These are phyloP conservation scores for Tagetes patula DNA, from an alignment of 129 eudicot genomes.

Conservation along the genomic window DNA sequence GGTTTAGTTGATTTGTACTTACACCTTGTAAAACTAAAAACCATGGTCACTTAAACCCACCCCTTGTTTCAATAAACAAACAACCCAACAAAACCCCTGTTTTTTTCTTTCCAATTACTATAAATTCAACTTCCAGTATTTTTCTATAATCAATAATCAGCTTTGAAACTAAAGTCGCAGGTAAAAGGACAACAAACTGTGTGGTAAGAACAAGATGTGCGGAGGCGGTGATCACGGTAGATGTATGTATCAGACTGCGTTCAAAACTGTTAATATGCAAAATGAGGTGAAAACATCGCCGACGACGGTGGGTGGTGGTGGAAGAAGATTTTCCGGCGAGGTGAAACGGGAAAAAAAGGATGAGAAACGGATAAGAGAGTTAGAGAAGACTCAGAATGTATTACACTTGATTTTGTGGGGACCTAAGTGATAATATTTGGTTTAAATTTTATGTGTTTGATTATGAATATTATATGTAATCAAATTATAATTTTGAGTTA, in stretches of 20 bases:
- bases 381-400: conserved; percentile 31
- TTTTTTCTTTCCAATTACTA: neutral
- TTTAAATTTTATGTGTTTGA: neutral
- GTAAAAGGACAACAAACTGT: too few species aligned
- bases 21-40: neutral
- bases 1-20: too few species aligned
- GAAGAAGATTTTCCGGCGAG: conserved; percentile 11
- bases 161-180: too few species aligned
- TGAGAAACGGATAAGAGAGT: conserved; percentile 24
- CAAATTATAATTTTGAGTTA: too few species aligned
- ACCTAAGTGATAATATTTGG: conserved; percentile 21
- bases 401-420: conserved; percentile 39
- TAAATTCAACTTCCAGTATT: conserved; percentile 1
- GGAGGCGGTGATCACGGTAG: conserved; percentile 20
- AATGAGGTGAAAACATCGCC: neutral
- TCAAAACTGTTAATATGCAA: conserved; percentile 23
- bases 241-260: conserved; percentile 24
- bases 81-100: conserved; percentile 10
- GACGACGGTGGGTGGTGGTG: neutral
- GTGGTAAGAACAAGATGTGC: conserved; percentile 15
- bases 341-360: conserved; percentile 23
- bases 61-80: conserved; percentile 9
- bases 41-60: conserved; percentile 18
- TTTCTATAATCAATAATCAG: neutral
- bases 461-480: neutral